A percentile compares a stretch with the other conserved stretches of the same genome.
phyloP scores from a whole-genome alignment of 1,139 yeast species.

The Debaryomyces psychrophilus region DNA sequence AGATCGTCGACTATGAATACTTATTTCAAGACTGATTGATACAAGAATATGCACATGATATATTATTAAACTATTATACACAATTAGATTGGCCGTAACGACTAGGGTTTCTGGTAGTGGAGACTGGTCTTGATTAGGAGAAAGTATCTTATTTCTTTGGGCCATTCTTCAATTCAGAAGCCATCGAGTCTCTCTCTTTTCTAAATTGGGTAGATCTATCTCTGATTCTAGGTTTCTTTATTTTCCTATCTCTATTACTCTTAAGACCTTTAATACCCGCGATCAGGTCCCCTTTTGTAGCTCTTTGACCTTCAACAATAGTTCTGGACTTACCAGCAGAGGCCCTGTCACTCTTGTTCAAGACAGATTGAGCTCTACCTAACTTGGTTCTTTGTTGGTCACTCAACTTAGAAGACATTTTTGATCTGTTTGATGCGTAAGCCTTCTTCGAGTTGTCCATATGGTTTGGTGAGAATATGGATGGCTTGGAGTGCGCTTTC shows the following conservation, averaged over 20 bases:
- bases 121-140: not conserved
- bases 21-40: not conserved
- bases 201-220: conserved; percentile 66
- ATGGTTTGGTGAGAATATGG: conserved; percentile 49
- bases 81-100: not conserved
- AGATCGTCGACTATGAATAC: not conserved
- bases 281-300: conserved; percentile 65
- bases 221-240: conserved; percentile 69
- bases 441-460: conserved; percentile 38
- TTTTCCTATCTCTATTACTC: conserved; percentile 40
- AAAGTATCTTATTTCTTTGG: conserved; percentile 17
- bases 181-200: conserved; percentile 32
- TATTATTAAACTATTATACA: conserved; percentile 8
- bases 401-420: conserved; percentile 36
- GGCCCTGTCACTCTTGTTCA: conserved; percentile 81
- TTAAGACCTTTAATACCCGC: conserved; percentile 60
- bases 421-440: conserved; percentile 26
- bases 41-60: conserved; percentile 3
- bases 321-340: conserved; percentile 53
- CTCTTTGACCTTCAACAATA: conserved; percentile 77
- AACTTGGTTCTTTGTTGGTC: conserved; percentile 74
- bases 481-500: conserved; percentile 56
- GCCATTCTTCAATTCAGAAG: conserved; percentile 17
- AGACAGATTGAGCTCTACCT: conserved; percentile 74
- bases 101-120: not conserved